These are phyloP conservation scores for Trichoderma atrobrunneum DNA, from an alignment of 2,329 filamentous ascomycete genomes.

Conservation along the genomic window DNA sequence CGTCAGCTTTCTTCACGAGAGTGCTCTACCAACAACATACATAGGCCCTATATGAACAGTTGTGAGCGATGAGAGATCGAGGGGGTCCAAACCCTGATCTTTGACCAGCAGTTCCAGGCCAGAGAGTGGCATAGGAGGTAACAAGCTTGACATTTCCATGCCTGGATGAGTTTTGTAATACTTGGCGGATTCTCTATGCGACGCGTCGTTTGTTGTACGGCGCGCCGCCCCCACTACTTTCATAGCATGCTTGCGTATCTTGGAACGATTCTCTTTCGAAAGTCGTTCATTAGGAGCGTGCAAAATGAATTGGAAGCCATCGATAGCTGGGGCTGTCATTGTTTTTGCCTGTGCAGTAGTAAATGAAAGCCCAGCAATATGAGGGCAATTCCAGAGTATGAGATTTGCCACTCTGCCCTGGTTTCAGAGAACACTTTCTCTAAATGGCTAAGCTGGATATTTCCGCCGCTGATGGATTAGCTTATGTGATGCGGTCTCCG, in stretches of 20 bases:
- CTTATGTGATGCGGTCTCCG: neutral
- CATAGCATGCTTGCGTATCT: neutral
- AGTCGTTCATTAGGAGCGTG: neutral
- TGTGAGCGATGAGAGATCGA: neutral
- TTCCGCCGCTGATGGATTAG: neutral
- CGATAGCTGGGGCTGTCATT: neutral
- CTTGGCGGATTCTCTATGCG: neutral
- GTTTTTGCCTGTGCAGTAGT: neutral
- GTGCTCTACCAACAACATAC: neutral
- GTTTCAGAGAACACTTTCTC: neutral
- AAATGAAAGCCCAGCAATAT: neutral
- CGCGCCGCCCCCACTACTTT: neutral
- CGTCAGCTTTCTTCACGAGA: neutral
- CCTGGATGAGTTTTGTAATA: neutral
- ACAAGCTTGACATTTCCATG: neutral
- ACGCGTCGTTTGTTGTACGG: neutral
- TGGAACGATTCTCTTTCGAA: neutral
- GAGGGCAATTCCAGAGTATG: neutral
- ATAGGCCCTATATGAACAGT: neutral
- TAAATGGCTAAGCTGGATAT: neutral
- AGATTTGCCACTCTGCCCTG: neutral
- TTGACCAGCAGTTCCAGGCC: neutral
- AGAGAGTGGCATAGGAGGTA: neutral
- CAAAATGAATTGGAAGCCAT: neutral
- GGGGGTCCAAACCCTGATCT: neutral